phyloP scores from a whole-genome alignment of 352 stramenopile genomes.

The Globisporangium perplexum region DNA sequence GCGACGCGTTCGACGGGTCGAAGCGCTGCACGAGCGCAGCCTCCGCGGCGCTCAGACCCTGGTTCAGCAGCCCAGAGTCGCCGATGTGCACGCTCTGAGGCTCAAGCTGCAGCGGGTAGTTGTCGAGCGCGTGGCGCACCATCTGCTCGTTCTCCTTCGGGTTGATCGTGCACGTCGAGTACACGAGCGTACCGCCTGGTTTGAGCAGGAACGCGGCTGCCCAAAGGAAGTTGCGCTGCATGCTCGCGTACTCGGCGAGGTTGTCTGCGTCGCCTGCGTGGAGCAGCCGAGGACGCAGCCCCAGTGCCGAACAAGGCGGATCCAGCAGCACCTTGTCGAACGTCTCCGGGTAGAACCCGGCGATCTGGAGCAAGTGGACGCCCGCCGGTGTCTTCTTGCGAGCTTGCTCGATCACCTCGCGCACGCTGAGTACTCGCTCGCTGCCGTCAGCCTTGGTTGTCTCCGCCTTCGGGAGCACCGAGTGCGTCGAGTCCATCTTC shows the following conservation, averaged over 20 bases:
- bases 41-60: slow-evolving; percentile 72
- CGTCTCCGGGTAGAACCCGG: slow-evolving; percentile 88
- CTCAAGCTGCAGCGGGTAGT: slow-evolving; percentile 83
- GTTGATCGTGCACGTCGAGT: slow-evolving; percentile 95
- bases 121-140: slow-evolving; percentile 84
- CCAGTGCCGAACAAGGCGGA: slow-evolving; percentile 89
- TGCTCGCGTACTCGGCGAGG: slow-evolving; percentile 73
- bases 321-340: slow-evolving; percentile 94
- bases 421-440: slow-evolving; percentile 27
- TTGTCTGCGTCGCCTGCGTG: slow-evolving; percentile 71
- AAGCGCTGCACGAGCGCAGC: slow-evolving; percentile 82
- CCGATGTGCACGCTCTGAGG: slow-evolving; percentile 55
- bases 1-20: slow-evolving; percentile 64
- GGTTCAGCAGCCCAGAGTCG: slow-evolving; percentile 55
- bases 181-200: slow-evolving; percentile 88
- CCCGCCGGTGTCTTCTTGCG: slow-evolving; percentile 35
- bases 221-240: slow-evolving; percentile 87
- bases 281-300: slow-evolving; percentile 88
- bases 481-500: slow-evolving; percentile 88
- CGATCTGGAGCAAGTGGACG: slow-evolving; percentile 69
- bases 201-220: slow-evolving; percentile 89
- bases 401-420: slow-evolving; percentile 53
- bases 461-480: slow-evolving; percentile 51
- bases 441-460: neutral
- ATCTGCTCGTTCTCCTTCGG: slow-evolving; percentile 91